A percentile compares a stretch with the other conserved stretches of the same genome.
Evolutionary conservation across 108 stramenopile genomes (phyloP).

Genomic region (Seminavis robusta): DNA sequence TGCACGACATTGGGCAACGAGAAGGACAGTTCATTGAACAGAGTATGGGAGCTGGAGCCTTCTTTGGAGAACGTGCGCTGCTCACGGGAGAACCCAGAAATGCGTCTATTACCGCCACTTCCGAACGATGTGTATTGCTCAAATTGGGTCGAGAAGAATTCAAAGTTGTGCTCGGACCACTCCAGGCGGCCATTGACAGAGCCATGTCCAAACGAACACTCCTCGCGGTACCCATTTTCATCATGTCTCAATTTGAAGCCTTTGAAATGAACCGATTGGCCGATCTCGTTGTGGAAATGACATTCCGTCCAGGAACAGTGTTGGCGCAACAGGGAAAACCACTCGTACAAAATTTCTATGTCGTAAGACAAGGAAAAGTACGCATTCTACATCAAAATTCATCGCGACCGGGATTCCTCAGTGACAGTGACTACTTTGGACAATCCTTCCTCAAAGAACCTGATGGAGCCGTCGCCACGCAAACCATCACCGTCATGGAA

Average conservation of each 20-base stretch:
- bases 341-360: conserved; percentile 18
- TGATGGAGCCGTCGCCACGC: conserved; percentile 26
- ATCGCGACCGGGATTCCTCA: conserved; percentile 35
- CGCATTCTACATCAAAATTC: conserved; percentile 20
- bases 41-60: conserved; percentile 37
- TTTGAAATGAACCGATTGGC: conserved; percentile 58
- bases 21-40: conserved; percentile 47
- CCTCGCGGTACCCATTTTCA: conserved; percentile 72
- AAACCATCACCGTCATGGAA: conserved; percentile 47
- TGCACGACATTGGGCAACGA: conserved; percentile 40
- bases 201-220: conserved; percentile 45
- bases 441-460: conserved; percentile 36
- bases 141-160: conserved; percentile 49
- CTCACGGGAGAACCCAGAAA: conserved; percentile 26
- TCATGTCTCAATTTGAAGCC: conserved; percentile 52
- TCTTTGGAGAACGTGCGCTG: conserved; percentile 35
- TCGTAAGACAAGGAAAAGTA: conserved; percentile 47
- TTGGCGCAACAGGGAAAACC: conserved; percentile 75
- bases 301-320: conserved; percentile 43
- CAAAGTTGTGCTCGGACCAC: conserved; percentile 55
- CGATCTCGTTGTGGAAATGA: conserved; percentile 45
- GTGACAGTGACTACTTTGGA: conserved; percentile 47
- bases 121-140: conserved; percentile 23
- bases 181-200: conserved; percentile 44
- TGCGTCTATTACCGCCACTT: conserved; percentile 48